Conservation (phyloP, 257 asterid species). For the Solanum virginianum region DNA sequence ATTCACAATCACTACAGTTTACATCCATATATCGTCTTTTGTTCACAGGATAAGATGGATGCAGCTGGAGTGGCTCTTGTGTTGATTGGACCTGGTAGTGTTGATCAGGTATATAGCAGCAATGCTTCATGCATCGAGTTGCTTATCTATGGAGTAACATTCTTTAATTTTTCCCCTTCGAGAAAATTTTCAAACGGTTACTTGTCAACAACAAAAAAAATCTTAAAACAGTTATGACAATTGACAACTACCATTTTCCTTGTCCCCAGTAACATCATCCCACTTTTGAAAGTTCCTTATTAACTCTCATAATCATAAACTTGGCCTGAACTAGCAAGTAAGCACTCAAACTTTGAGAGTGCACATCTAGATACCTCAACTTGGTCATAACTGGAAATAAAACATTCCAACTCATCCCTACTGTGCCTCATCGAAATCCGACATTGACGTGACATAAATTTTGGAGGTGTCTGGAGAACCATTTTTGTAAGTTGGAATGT, state of each 20-base stretch:
- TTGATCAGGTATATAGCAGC: slow-evolving; percentile 58
- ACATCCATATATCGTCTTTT: slow-evolving; percentile 2
- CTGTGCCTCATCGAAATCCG: no score
- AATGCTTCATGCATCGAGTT: not conserved
- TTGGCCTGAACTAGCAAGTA: not conserved
- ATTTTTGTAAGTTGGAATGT: not conserved
- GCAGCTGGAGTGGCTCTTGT: slow-evolving; percentile 85
- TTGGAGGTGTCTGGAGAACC: not conserved
- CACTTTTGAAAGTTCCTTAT: not conserved
- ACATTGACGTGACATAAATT: not conserved
- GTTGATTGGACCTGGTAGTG: slow-evolving; percentile 92
- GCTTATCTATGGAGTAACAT: not conserved
- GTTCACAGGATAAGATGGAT: slow-evolving; percentile 80
- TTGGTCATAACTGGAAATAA: not conserved
- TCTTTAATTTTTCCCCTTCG: not conserved
- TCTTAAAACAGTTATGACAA: not conserved
- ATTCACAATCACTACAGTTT: not conserved
- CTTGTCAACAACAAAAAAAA: not conserved
- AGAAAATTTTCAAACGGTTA: not conserved
- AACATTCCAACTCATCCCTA: not conserved
- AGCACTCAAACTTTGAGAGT: not conserved
- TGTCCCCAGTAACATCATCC: not conserved
- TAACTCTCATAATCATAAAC: not conserved
- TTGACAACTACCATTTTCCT: not conserved
- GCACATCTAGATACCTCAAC: not conserved